Conservation (phyloP, 2,329 filamentous ascomycete species). For the Colletotrichum aenigma region DNA sequence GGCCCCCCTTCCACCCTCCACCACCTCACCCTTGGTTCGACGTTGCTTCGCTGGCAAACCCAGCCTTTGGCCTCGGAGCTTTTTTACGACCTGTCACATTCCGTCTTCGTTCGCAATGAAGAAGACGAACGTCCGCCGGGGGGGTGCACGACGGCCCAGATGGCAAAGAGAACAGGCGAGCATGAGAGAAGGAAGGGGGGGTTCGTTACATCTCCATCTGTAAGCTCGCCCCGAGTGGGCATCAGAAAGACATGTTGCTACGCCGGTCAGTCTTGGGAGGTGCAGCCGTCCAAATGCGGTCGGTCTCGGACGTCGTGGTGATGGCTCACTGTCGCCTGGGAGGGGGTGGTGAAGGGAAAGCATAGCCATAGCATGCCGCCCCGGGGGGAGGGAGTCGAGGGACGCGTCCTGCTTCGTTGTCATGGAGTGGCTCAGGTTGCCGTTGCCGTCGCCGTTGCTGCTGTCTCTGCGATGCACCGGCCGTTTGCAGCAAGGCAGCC, state of each 20-base stretch:
- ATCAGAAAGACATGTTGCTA: constrained; percentile 3
- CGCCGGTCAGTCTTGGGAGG: constrained; percentile 13
- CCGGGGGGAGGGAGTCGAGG: background rate
- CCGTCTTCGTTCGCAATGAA: background rate
- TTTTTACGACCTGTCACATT: constrained; percentile 12
- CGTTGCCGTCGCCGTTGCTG: background rate
- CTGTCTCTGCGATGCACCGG: background rate
- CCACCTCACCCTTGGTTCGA: background rate
- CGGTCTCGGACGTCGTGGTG: background rate
- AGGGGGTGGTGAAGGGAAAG: background rate
- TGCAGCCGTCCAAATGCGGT: constrained; percentile 8
- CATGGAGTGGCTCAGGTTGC: background rate
- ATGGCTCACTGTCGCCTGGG: background rate
- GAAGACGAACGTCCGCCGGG: background rate
- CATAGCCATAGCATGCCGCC: background rate
- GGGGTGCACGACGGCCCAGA: background rate
- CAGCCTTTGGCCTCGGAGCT: background rate
- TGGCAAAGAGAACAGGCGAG: background rate
- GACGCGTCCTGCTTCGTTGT: background rate
- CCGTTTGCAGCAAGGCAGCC: background rate
- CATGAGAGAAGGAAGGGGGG: background rate
- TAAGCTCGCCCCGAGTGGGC: background rate
- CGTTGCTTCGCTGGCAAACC: constrained; percentile 14
- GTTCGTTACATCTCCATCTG: background rate
- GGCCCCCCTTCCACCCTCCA: background rate